Percentiles rank a stretch among this genome's conserved stretches.
phyloP scores from a whole-genome alignment of 2,329 filamentous ascomycete species.

The Cryphonectria nitschkei region DNA sequence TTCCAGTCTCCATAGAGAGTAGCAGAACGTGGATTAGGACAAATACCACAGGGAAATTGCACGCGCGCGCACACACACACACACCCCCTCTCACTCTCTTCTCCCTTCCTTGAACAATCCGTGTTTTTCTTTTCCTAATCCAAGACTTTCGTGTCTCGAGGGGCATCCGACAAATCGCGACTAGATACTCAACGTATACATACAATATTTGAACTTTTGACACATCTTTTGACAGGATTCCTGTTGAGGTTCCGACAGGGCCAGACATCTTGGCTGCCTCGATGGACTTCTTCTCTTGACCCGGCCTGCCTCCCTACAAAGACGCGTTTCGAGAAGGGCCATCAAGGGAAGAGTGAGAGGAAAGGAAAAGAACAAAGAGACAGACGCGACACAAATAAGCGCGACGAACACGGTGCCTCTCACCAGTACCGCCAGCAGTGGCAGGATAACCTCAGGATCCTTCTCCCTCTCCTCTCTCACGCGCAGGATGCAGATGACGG shows the following conservation, averaged over 20 bases:
- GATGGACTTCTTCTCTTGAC: neutral
- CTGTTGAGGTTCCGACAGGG: neutral
- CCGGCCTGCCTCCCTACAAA: neutral
- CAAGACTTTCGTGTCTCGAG: neutral
- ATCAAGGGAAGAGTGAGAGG: neutral
- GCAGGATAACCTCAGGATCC: neutral
- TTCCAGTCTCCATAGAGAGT: conserved; percentile 21
- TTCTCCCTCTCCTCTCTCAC: neutral
- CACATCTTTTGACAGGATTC: neutral
- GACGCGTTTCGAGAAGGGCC: neutral
- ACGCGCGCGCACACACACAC: neutral
- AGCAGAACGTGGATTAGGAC: conserved; percentile 6
- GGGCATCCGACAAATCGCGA: neutral
- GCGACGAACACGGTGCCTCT: neutral
- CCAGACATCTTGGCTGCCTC: neutral
- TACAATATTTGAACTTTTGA: neutral
- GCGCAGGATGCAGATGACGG: neutral
- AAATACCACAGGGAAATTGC: conserved; percentile 11
- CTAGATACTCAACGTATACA: neutral
- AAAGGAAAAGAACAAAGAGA: neutral
- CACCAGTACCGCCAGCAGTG: neutral
- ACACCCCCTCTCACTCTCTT: neutral
- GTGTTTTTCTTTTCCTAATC: neutral
- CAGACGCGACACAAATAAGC: neutral
- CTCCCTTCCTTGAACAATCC: conserved; percentile 6